Conservation (phyloP, 2,329 filamentous ascomycete genomes). For the Rhinocladiella similis region DNA sequence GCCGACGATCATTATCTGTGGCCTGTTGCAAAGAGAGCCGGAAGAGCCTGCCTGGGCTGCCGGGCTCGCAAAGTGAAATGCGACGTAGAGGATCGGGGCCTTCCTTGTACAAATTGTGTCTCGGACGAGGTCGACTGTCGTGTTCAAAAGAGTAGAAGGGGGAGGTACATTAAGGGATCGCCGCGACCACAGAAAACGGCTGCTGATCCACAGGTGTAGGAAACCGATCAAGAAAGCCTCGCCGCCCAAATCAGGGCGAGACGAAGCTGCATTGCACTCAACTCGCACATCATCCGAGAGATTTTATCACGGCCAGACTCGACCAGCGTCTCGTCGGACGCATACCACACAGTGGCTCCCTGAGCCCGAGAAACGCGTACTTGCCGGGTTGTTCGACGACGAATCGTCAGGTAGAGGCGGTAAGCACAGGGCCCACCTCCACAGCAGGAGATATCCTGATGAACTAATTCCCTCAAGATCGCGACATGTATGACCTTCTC, state of each 20-base stretch:
- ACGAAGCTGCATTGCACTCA: neutral
- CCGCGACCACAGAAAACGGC: neutral
- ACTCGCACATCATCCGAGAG: too few relatives aligned
- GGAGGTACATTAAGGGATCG: neutral
- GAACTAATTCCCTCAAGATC: neutral
- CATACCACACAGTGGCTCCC: slow-evolving; percentile 5
- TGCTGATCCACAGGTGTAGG: neutral
- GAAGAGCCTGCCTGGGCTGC: slow-evolving; percentile 9
- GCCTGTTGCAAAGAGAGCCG: slow-evolving; percentile 4
- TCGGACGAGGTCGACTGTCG: slow-evolving; percentile 1
- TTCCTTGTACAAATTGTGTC: slow-evolving; percentile 9
- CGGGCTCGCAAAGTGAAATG: slow-evolving; percentile 8
- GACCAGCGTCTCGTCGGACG: neutral
- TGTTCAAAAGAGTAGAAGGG: slow-evolving; percentile 2
- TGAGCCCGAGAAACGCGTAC: neutral
- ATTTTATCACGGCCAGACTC: too few relatives aligned
- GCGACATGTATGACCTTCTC: neutral
- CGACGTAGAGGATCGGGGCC: slow-evolving; percentile 6
- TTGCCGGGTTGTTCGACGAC: neutral
- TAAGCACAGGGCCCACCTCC: neutral
- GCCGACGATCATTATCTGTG: neutral
- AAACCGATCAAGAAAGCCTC: neutral
- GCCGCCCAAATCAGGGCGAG: neutral
- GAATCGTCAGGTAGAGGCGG: neutral
- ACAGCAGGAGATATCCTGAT: neutral